These are phyloP conservation scores for Herpomyces periplanetae DNA, from an alignment of 2,329 filamentous ascomycete species.

Conservation along the genomic window DNA sequence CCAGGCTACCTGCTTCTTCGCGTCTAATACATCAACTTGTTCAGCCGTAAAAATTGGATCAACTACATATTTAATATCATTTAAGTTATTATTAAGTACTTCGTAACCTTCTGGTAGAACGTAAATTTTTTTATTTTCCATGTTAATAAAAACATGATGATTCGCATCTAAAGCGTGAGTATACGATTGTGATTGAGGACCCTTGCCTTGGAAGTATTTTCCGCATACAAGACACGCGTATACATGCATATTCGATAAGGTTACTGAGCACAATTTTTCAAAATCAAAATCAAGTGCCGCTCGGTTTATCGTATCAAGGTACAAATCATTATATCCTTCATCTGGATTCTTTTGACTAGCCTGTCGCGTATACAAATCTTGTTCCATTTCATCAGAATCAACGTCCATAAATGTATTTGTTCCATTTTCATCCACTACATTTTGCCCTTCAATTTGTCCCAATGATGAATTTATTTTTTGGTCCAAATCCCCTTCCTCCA, in stretches of 20 bases:
- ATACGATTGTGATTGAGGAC: slow-evolving; percentile 77
- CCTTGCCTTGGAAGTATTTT: slow-evolving; percentile 84
- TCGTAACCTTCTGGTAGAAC: slow-evolving; percentile 88
- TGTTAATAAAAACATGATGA: slow-evolving; percentile 94
- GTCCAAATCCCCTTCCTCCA: too few relatives aligned
- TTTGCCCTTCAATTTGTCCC: too few relatives aligned
- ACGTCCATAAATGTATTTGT: too few relatives aligned
- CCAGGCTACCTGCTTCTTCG: slow-evolving; percentile 19
- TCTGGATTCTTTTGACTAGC: slow-evolving; percentile 41
- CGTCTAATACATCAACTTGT: slow-evolving; percentile 42
- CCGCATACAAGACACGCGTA: slow-evolving; percentile 91
- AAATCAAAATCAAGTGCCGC: slow-evolving; percentile 88
- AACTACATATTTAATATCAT: slow-evolving; percentile 92
- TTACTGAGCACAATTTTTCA: slow-evolving; percentile 86
- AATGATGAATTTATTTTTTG: too few relatives aligned
- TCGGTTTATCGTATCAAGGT: slow-evolving; percentile 84
- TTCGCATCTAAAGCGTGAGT: slow-evolving; percentile 80
- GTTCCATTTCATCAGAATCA: too few relatives aligned
- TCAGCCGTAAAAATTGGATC: slow-evolving; percentile 47
- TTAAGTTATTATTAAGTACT: slow-evolving; percentile 64
- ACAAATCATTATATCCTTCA: slow-evolving; percentile 70
- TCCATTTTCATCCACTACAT: too few relatives aligned
- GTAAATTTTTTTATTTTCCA: slow-evolving; percentile 63
- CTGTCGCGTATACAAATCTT: too few relatives aligned
- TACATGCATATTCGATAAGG: slow-evolving; percentile 87